These are phyloP conservation scores for Pyrus communis DNA, from an alignment of 306 rosid genomes.

Conservation along the genomic window DNA sequence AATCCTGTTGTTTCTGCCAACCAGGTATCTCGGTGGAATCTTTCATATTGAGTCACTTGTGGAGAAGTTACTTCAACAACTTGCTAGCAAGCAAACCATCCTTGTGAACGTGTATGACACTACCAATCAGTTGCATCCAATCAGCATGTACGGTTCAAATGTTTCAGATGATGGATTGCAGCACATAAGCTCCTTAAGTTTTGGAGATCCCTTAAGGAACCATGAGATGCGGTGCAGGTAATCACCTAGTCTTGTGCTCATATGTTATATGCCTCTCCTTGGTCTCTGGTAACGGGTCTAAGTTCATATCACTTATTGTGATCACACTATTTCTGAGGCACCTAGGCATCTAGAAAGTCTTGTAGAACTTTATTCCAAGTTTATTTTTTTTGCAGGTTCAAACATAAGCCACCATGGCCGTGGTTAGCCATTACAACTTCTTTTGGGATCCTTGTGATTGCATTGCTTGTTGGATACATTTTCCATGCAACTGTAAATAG, in stretches of 20 bases:
- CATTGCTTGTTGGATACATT: slow-evolving; percentile 74
- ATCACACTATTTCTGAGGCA: background rate
- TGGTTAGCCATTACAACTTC: slow-evolving; percentile 72
- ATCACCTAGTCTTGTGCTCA: background rate
- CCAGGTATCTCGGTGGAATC: slow-evolving; percentile 96
- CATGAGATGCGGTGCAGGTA: slow-evolving; percentile 99
- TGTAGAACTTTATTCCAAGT: slow-evolving; percentile 10
- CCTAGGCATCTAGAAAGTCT: background rate
- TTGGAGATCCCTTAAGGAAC: slow-evolving; percentile 92
- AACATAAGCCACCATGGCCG: slow-evolving; percentile 86
- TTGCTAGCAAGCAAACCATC: slow-evolving; percentile 93
- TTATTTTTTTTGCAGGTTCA: slow-evolving; percentile 59
- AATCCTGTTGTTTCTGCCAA: slow-evolving; percentile 5
- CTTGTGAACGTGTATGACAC: slow-evolving; percentile 89
- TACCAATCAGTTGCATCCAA: slow-evolving; percentile 68
- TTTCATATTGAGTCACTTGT: slow-evolving; percentile 91
- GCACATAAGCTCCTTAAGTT: slow-evolving; percentile 65
- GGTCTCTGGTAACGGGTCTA: background rate
- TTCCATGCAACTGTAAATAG: slow-evolving; percentile 76
- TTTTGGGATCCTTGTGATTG: slow-evolving; percentile 69
- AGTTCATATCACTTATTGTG: background rate
- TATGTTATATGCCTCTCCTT: background rate
- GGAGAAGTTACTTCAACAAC: slow-evolving; percentile 94
- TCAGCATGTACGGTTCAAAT: slow-evolving; percentile 85
- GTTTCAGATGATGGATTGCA: slow-evolving; percentile 54